Base-by-base conservation (phyloP, 257 asterid genomes). In the Gentiana macrophylla region DNA sequence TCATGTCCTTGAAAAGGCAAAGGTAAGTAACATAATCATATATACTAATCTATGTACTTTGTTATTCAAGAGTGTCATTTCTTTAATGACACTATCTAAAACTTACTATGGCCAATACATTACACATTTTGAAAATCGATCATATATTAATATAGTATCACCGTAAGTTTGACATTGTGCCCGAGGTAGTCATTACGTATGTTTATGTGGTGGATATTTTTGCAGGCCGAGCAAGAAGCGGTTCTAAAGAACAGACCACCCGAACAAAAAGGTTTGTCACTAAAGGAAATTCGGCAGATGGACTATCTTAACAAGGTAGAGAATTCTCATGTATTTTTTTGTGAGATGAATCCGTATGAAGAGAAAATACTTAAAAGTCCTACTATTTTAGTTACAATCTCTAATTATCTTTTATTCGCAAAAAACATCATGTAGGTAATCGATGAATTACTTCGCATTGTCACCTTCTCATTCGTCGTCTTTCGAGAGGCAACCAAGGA, bases 221-320 rank as follows among this genome's bases (percentile, higher is more conserved):
- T 56, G 8, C 80, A 91, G 98, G 86, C 72, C n/a, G 98, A 92
- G 72, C 98, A 92, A 74, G 94, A 85, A 53, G 78, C 71, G 53
- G 83, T 92, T 3, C 77, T 78, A 51, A 83, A 60, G 60, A 92
- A 80, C 65, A 81, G 89, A 72, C 77, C 89, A 35, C 62, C 72
- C 0, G 84, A 52, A 11, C 98, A 87, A 53, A 69, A 74, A 48
- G 79, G 81, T 15, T 49, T 92, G 61, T 76, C 85, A 2, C 85
- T 81, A 1, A 85, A 72, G 57, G 97, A 92, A 65, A 61, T 78
- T 55, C 69, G 95, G 49, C 72, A 81, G 61, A 92, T 92, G 98
- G 81, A 87, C 5, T 88, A 83, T 71, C 86, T 85, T n/a, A 75
- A 84, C 5, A 83, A 79, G 93, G 98, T 86, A 32, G 33, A 57